Evolutionary conservation across 2,329 filamentous ascomycete genomes (phyloP).

Genomic region (Chalara sp.): DNA sequence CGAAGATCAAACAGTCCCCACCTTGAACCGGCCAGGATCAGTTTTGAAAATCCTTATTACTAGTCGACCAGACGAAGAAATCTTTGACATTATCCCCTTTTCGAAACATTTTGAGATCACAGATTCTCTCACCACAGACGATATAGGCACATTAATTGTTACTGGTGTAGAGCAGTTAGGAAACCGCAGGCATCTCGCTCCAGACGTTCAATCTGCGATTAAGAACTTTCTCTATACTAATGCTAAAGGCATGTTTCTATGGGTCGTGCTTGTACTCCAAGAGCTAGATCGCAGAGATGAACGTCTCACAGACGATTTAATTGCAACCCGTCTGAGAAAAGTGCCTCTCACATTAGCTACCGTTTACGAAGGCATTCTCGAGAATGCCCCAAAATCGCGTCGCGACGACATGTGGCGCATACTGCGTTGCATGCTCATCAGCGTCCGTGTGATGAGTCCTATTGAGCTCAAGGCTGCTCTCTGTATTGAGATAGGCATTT

Average conservation of each 20-base stretch:
- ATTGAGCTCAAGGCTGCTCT: neutral
- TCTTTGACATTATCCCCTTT: neutral
- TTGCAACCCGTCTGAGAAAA: neutral
- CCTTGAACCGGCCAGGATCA: neutral
- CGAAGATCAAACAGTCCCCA: neutral
- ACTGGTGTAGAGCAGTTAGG: neutral
- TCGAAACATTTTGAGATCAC: constrained; percentile 1
- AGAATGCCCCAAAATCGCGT: neutral
- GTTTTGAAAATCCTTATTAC: constrained; percentile 1
- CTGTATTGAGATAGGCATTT: constrained; percentile 1
- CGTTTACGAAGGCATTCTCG: constrained; percentile 2
- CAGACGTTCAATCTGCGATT: neutral
- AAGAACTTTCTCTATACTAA: neutral
- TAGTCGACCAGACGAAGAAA: constrained; percentile 1
- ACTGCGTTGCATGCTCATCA: constrained; percentile 1
- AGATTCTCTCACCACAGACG: neutral
- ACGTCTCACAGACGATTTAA: neutral
- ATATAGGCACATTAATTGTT: neutral
- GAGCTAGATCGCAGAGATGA: neutral
- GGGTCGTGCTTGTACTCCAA: constrained; percentile 2
- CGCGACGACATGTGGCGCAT: constrained; percentile 3
- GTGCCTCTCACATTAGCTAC: constrained; percentile 1
- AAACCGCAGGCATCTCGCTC: neutral
- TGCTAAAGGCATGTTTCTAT: constrained; percentile 6
- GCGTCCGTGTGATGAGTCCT: neutral